Evolutionary conservation across 257 asterid genomes (phyloP).

Genomic region (Cinchona pubescens): DNA sequence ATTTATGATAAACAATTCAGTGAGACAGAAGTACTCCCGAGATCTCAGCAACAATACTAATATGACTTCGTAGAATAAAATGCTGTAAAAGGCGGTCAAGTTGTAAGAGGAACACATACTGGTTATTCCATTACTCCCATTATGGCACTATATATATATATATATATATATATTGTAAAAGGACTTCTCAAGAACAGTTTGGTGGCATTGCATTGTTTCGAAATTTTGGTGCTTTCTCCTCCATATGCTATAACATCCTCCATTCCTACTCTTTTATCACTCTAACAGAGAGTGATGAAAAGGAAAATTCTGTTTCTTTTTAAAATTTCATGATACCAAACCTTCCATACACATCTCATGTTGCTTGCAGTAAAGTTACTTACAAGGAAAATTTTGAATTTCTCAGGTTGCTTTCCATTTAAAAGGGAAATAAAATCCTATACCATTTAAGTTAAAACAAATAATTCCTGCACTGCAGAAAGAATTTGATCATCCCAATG

Average conservation of each 20-base stretch:
- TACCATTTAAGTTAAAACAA: background rate
- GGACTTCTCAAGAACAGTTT: background rate
- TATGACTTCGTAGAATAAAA: too few relatives aligned
- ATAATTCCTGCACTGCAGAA: background rate
- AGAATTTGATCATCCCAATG: background rate
- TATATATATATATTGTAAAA: background rate
- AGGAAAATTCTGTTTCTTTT: background rate
- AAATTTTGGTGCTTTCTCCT: too few relatives aligned
- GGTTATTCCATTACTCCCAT: background rate
- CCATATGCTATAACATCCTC: background rate
- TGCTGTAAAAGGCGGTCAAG: too few relatives aligned
- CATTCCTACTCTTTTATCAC: background rate
- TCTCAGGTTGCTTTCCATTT: background rate
- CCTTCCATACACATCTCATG: too few relatives aligned
- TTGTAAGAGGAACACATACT: too few relatives aligned
- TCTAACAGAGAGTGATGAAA: background rate
- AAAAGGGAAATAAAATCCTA: background rate
- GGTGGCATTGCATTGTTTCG: background rate
- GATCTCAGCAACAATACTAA: too few relatives aligned
- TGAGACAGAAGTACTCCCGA: too few relatives aligned
- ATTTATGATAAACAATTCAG: too few relatives aligned
- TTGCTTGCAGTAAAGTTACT: background rate
- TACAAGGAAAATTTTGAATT: background rate
- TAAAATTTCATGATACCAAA: background rate
- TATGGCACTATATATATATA: too few relatives aligned